Conservation (phyloP, 495 filamentous ascomycete genomes). For the Penicillium paxilli region DNA sequence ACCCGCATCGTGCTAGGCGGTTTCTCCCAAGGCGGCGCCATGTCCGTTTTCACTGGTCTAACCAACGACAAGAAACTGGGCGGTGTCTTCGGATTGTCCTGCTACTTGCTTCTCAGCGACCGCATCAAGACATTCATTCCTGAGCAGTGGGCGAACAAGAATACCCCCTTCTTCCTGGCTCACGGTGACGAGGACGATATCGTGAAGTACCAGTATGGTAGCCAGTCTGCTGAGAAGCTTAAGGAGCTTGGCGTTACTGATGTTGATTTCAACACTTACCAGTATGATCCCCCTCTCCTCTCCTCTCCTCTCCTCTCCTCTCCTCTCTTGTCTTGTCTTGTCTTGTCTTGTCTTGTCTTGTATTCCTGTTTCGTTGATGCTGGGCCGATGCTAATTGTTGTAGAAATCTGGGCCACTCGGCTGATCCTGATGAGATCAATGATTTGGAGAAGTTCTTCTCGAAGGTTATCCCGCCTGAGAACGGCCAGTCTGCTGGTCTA, state of each 20-base stretch:
- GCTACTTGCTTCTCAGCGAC: conserved; percentile 73
- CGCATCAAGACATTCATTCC: conserved; percentile 69
- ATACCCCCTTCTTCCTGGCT: conserved; percentile 84
- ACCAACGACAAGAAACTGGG: conserved; percentile 75
- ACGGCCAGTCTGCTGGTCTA: conserved; percentile 55
- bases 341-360: too few species aligned
- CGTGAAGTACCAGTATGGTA: conserved; percentile 68
- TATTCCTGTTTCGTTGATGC: too few species aligned
- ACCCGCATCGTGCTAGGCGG: conserved; percentile 81
- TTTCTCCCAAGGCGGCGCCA: conserved; percentile 63
- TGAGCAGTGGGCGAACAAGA: conserved; percentile 66
- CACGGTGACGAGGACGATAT: conserved; percentile 76
- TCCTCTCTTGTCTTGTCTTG: too few species aligned
- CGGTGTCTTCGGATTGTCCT: conserved; percentile 83
- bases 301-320: too few species aligned
- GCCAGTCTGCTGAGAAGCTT: conserved; percentile 60
- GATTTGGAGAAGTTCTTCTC: conserved; percentile 78
- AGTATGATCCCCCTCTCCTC: conserved; percentile 53
- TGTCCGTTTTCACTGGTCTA: conserved; percentile 64
- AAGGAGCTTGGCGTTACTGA: conserved; percentile 63
- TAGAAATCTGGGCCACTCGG: conserved; percentile 73
- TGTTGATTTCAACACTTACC: conserved; percentile 75
- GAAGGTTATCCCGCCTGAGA: conserved; percentile 59
- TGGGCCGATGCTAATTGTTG: not conserved
- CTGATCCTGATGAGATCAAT: conserved; percentile 75